Conservation (phyloP, 1,139 yeast species). For the Geotrichum europaeum region DNA sequence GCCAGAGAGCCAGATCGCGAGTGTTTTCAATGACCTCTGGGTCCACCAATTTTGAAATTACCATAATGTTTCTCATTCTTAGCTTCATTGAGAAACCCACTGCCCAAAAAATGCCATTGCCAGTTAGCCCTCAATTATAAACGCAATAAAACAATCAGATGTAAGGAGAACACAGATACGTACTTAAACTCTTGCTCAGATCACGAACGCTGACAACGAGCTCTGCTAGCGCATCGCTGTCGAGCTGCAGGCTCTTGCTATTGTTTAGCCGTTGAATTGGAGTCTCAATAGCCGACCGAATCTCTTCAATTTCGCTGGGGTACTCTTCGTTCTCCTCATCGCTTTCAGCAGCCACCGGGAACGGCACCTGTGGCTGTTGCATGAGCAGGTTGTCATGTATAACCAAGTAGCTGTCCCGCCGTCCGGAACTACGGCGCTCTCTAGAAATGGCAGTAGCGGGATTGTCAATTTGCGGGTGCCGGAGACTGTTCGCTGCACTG, state of each 20-base stretch:
- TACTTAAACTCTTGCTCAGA: constrained; percentile 35
- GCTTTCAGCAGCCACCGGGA: neutral
- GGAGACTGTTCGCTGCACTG: neutral
- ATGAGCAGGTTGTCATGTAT: neutral
- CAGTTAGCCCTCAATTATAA: neutral
- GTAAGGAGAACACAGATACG: constrained; percentile 13
- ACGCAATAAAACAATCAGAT: neutral
- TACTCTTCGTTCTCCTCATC: neutral
- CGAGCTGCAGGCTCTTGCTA: constrained; percentile 16
- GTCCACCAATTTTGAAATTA: constrained; percentile 68
- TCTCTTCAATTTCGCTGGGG: neutral
- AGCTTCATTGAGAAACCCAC: constrained; percentile 47
- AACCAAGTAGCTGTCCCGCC: neutral
- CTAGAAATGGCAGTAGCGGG: neutral
- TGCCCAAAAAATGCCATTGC: neutral
- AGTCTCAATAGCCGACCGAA: neutral
- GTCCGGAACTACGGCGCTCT: neutral
- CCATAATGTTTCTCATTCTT: constrained; percentile 52
- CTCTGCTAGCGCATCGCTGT: constrained; percentile 37
- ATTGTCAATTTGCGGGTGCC: neutral
- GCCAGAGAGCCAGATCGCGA: constrained; percentile 52
- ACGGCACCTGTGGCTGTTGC: neutral
- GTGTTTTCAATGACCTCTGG: constrained; percentile 51
- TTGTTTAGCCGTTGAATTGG: neutral
- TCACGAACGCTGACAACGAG: constrained; percentile 41